Evolutionary conservation across 2,329 filamentous ascomycete species (phyloP).

Genomic region (Leptosphaerulina australis): DNA sequence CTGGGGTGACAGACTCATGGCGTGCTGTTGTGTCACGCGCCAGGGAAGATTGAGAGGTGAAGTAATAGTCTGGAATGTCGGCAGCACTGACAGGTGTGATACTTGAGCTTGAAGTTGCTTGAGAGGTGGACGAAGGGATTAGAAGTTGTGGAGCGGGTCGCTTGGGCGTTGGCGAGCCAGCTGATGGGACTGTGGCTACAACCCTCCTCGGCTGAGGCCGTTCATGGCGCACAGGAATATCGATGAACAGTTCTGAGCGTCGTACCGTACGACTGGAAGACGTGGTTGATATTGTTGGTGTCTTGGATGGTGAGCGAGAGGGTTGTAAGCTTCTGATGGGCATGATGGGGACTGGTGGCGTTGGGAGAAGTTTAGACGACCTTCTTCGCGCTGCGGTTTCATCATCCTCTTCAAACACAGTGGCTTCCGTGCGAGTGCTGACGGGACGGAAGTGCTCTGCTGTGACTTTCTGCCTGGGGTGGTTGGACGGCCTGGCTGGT

Average conservation of each 20-base stretch:
- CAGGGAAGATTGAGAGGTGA: conserved; percentile 27
- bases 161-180: conserved; percentile 18
- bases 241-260: conserved; percentile 39
- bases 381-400: conserved; percentile 29
- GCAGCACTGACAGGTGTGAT: conserved; percentile 33
- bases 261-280: conserved; percentile 10
- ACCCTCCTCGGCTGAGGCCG: conserved; percentile 31
- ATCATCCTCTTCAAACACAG: conserved; percentile 50
- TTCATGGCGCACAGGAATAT: conserved; percentile 42
- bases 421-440: conserved; percentile 43
- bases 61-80: conserved; percentile 49
- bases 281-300: conserved; percentile 32
- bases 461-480: conserved; percentile 13
- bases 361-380: conserved; percentile 40
- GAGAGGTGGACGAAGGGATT: conserved; percentile 21
- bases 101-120: conserved; percentile 30
- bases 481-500: conserved; percentile 17
- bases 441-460: conserved; percentile 29
- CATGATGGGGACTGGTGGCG: conserved; percentile 40
- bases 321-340: conserved; percentile 45
- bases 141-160: conserved; percentile 11
- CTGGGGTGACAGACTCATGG: conserved; percentile 8
- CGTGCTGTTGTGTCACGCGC: conserved; percentile 18
- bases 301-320: conserved; percentile 27
- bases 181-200: conserved; percentile 9